phyloP scores from a whole-genome alignment of 2,329 filamentous ascomycete genomes.

The Penicillium vulpinum region DNA sequence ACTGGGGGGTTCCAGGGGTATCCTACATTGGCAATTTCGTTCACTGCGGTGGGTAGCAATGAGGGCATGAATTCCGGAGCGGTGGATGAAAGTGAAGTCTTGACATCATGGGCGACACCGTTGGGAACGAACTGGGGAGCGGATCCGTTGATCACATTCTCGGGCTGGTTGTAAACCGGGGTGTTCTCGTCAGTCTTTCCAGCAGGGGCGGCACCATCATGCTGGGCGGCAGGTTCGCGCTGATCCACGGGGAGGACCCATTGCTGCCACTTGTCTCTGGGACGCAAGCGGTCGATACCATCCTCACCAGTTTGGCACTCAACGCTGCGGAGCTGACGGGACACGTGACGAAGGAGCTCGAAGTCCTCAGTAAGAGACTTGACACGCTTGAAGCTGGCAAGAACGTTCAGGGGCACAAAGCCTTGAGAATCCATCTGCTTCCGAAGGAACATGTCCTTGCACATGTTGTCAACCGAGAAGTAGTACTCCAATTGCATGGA shows the following conservation, averaged over 20 bases:
- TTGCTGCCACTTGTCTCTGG: constrained; percentile 72
- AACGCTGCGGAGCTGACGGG: constrained; percentile 68
- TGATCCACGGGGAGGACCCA: constrained; percentile 74
- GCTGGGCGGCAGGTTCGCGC: constrained; percentile 71
- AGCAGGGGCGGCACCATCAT: constrained; percentile 61
- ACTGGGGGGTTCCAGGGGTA: constrained; percentile 36
- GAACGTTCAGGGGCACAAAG: constrained; percentile 76
- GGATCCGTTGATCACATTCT: constrained; percentile 36
- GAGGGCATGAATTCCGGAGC: constrained; percentile 63
- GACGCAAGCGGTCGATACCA: constrained; percentile 74
- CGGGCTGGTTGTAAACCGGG: constrained; percentile 31
- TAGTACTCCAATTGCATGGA: constrained; percentile 79
- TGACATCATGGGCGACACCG: constrained; percentile 40
- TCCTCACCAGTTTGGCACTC: constrained; percentile 76
- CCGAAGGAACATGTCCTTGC: constrained; percentile 87
- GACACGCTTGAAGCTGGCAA: constrained; percentile 85
- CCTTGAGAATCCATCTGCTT: constrained; percentile 94
- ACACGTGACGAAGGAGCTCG: constrained; percentile 72
- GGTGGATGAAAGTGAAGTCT: constrained; percentile 60
- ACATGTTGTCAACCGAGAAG: constrained; percentile 92
- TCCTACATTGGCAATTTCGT: constrained; percentile 42
- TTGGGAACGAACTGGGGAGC: constrained; percentile 39
- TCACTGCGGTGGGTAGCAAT: constrained; percentile 29
- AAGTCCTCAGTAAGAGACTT: constrained; percentile 70
- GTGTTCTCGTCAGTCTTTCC: constrained; percentile 43